phyloP scores from a whole-genome alignment of 495 filamentous ascomycete genomes.

The Penicillium ochrochloron region DNA sequence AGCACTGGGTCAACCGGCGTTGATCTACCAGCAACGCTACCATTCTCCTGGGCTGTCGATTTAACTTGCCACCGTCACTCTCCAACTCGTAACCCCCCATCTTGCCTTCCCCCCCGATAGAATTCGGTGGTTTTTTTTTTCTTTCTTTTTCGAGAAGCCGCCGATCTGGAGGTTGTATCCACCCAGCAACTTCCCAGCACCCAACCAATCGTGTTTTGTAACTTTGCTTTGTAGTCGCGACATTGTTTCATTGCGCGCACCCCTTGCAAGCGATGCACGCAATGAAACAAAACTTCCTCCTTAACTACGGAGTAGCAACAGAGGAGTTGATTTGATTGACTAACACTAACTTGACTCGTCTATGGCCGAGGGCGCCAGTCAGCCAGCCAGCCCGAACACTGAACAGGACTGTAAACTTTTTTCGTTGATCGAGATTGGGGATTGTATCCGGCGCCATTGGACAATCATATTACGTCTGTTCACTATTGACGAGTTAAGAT shows the following conservation, averaged over 20 bases:
- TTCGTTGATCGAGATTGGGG: constrained; percentile 17
- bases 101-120: not conserved
- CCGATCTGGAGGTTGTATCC: constrained; percentile 18
- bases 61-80: not conserved
- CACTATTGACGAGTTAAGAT: constrained; percentile 11
- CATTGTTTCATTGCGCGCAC: constrained; percentile 7
- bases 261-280: constrained; percentile 24
- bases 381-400: not conserved
- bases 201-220: constrained; percentile 15
- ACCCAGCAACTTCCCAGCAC: not conserved
- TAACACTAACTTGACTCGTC: not conserved
- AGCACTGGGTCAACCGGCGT: not conserved
- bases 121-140: constrained; percentile 6
- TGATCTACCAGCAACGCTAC: constrained; percentile 10
- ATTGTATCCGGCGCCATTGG: constrained; percentile 9
- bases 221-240: not conserved
- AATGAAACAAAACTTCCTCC: constrained; percentile 2
- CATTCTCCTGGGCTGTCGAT: constrained; percentile 2
- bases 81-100: not conserved
- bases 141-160: constrained; percentile 15
- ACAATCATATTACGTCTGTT: not conserved
- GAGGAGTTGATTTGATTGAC: not conserved
- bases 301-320: too few relatives aligned
- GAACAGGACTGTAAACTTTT: not conserved
- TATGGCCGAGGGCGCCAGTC: not conserved